Percentiles rank a stretch among this genome's conserved stretches.
Evolutionary conservation across 2,329 filamentous ascomycete species (phyloP).

Genomic region (Ophiostoma piceae): DNA sequence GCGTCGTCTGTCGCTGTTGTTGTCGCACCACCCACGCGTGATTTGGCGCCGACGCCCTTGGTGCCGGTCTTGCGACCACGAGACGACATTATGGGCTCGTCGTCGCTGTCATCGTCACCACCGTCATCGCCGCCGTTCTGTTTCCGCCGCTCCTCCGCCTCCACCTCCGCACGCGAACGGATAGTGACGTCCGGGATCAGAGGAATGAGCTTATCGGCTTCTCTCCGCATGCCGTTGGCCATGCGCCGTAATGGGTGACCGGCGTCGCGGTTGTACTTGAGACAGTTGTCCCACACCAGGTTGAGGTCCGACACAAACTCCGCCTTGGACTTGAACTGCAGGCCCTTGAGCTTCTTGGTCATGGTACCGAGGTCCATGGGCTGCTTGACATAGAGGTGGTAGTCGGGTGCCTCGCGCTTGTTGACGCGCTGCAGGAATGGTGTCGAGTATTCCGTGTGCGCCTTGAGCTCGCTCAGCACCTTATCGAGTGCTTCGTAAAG

Average conservation of each 20-base stretch:
- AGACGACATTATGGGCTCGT: constrained; percentile 97
- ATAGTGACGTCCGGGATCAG: constrained; percentile 91
- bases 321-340: constrained; percentile 79
- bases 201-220: constrained; percentile 93
- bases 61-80: constrained; percentile 82
- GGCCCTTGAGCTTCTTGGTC: constrained; percentile 90
- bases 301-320: constrained; percentile 93
- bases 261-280: constrained; percentile 90
- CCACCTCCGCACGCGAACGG: constrained; percentile 86
- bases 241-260: constrained; percentile 84
- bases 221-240: constrained; percentile 92
- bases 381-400: constrained; percentile 87
- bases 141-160: constrained; percentile 77
- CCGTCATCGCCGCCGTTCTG: constrained; percentile 79
- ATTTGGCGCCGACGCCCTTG: constrained; percentile 66
- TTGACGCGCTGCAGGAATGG: constrained; percentile 92
- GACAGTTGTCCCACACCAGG: constrained; percentile 93
- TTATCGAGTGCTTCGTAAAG: constrained; percentile 96
- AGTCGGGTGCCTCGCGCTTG: constrained; percentile 94
- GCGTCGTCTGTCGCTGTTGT: not conserved
- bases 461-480: constrained; percentile 93
- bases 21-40: constrained; percentile 40
- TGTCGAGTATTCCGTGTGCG: constrained; percentile 94
- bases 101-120: constrained; percentile 89
- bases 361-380: constrained; percentile 97